Base-by-base conservation (phyloP, 768 basidiomycete species). In the Amanita jacksonii region DNA sequence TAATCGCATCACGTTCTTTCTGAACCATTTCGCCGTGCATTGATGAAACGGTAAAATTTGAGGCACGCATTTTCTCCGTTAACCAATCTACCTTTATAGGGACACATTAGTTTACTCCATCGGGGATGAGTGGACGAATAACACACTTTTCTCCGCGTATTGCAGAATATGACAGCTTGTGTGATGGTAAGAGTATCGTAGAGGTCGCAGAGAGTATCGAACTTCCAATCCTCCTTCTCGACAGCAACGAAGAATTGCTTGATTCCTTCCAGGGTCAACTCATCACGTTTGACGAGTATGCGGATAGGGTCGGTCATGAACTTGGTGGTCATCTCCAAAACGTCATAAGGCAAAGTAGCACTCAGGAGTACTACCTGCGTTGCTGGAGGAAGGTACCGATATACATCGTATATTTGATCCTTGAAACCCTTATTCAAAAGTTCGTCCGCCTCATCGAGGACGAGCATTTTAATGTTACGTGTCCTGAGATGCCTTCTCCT, bases 201-300 rank as follows among this genome's bases (percentile, higher is more conserved):
- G 38, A 99, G 68, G 67, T 96, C 94, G 60, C 88, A 96, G 24
- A 99, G 74, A 0, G 93, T 97, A 65, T 97, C 93, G 58, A 96
- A 93, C 61, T 99, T 99, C 93, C 93, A 97, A 59, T 99, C 94
- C 64, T 99, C 94, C 68, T 97, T 96, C 67, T 97, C 94, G 45
- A 99, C 94, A 36, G 93, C 94, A 40, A 99, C 89, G 72, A 92
- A 92, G 68, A 93, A 93, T 61, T 94, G 90, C 56, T 92, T 92
- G 68, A 93, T 92, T 7, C 86, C 86, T 57, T 99, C 94, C 45
- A 97, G 73, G 41, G 94, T 96, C 74, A 97, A 76, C 66, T 99
- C 94, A 58, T 97, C 93, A 84, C 92, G 90, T 73, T 97, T 96
- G 64, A 98, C 93, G 54, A 97, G 82, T 55, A 99, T 96, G 36